A percentile compares a stretch with the other conserved stretches of the same genome.
These are phyloP conservation scores for Eleusine indica DNA, from an alignment of 176 grass and related monocot genomes.

Conservation along the genomic window DNA sequence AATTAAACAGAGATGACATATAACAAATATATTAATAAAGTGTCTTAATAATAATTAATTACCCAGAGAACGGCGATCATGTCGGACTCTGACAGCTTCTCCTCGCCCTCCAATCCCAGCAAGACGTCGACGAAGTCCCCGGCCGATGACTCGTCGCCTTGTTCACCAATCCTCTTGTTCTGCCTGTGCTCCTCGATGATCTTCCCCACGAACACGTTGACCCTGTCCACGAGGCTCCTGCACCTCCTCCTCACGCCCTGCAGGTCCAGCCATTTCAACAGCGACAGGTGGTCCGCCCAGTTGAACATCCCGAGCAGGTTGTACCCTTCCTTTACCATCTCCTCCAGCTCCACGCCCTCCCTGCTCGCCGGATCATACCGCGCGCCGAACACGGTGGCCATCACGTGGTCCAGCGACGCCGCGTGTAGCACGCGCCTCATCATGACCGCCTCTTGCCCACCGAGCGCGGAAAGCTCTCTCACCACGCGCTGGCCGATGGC, in stretches of 20 bases:
- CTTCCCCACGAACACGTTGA: neutral
- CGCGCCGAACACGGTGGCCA: conserved; percentile 9
- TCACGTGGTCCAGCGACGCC: neutral
- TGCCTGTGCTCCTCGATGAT: conserved; percentile 1
- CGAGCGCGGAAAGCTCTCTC: neutral
- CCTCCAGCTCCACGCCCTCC: neutral
- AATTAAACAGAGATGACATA: too few relatives aligned
- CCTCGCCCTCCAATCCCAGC: neutral
- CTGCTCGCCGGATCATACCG: neutral
- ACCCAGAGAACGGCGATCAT: conserved; percentile 13
- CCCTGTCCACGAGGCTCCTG: neutral
- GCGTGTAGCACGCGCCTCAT: conserved; percentile 2
- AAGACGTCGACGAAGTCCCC: neutral
- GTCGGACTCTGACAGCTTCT: neutral
- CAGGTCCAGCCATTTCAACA: neutral
- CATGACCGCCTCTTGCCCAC: neutral
- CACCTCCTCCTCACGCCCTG: neutral
- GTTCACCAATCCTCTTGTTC: neutral
- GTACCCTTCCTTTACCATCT: conserved; percentile 5
- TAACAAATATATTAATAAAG: too few relatives aligned
- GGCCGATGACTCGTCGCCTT: neutral
- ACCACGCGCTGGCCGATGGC: conserved; percentile 1
- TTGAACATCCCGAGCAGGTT: neutral
- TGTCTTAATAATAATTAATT: neutral
- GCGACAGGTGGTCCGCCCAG: neutral